Evolutionary conservation across 192 early-diverging fungal genomes (phyloP).

Genomic region (Dimargaris verticillata): DNA sequence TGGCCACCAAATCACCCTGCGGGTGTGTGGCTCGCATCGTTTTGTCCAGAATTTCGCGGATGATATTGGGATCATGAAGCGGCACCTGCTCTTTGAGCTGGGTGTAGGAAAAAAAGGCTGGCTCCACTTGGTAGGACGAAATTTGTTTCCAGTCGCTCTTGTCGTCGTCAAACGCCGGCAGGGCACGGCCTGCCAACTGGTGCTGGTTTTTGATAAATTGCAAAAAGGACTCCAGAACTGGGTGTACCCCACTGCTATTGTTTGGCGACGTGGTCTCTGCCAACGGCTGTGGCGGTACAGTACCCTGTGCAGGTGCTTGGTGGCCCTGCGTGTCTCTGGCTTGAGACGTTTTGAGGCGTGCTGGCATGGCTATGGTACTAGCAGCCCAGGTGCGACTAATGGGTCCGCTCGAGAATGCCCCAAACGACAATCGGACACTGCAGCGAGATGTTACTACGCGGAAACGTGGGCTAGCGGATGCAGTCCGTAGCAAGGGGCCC

Average conservation of each 20-base stretch:
- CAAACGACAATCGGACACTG: too few species aligned
- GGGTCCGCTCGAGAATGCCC: too few species aligned
- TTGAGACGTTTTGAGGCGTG: too few species aligned
- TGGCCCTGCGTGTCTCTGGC: too few species aligned
- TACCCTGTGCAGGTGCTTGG: too few species aligned
- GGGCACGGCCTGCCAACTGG: not conserved
- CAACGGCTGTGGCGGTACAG: too few species aligned
- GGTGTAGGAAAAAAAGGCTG: slow-evolving; percentile 11
- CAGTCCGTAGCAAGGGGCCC: too few species aligned
- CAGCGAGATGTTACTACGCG: too few species aligned
- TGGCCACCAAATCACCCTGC: slow-evolving; percentile 3
- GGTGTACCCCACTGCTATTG: not conserved
- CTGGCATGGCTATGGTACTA: too few species aligned
- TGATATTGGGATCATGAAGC: slow-evolving; percentile 6
- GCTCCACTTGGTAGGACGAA: slow-evolving; percentile 7
- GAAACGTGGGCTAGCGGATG: too few species aligned
- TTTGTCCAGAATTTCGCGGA: slow-evolving; percentile 1
- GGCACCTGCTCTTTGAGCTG: slow-evolving; percentile 11
- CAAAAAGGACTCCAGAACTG: not conserved
- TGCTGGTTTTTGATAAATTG: not conserved
- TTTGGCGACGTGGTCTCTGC: too few species aligned
- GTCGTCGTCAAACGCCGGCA: not conserved
- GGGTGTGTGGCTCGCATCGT: slow-evolving; percentile 1
- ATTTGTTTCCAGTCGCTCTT: slow-evolving; percentile 3
- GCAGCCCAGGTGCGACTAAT: too few species aligned